A percentile compares a stretch with the other conserved stretches of the same genome.
phyloP scores from a whole-genome alignment of 2,329 filamentous ascomycete genomes.

The Clarireedia paspali region DNA sequence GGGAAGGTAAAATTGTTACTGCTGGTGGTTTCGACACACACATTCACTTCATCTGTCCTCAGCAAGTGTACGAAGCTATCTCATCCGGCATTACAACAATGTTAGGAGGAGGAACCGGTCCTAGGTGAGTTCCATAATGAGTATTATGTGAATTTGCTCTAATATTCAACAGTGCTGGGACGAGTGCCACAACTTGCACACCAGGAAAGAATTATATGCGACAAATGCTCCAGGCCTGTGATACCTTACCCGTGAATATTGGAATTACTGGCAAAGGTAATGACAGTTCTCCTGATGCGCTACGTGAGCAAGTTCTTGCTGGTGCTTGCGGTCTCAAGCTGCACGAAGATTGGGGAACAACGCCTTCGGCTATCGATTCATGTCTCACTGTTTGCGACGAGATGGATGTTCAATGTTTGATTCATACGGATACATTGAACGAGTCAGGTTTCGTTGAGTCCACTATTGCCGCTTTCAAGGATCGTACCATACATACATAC shows the following conservation, averaged over 20 bases:
- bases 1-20: slow-evolving; percentile 83
- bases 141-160: slow-evolving; percentile 3
- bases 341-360: slow-evolving; percentile 93
- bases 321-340: slow-evolving; percentile 88
- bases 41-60: slow-evolving; percentile 91
- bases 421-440: slow-evolving; percentile 94
- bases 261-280: slow-evolving; percentile 94
- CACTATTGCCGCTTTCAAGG: slow-evolving; percentile 77
- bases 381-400: slow-evolving; percentile 84
- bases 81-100: slow-evolving; percentile 84
- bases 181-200: slow-evolving; percentile 88
- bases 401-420: slow-evolving; percentile 84
- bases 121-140: slow-evolving; percentile 46
- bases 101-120: slow-evolving; percentile 84
- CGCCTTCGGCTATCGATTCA: slow-evolving; percentile 82
- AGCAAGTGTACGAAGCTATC: slow-evolving; percentile 78
- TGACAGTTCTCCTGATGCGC: slow-evolving; percentile 61
- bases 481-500: slow-evolving; percentile 89
- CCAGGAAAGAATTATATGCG: slow-evolving; percentile 76
- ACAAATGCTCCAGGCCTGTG: slow-evolving; percentile 84
- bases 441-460: slow-evolving; percentile 96
- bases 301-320: slow-evolving; percentile 73
- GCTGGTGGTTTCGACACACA: slow-evolving; percentile 86
- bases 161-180: slow-evolving; percentile 56
- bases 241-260: slow-evolving; percentile 74